Evolutionary conservation across 2,329 filamentous ascomycete species (phyloP), one percentile per base, ranked within the genome.

Genomic region (Sporothrix brunneoviolacea): DNA sequence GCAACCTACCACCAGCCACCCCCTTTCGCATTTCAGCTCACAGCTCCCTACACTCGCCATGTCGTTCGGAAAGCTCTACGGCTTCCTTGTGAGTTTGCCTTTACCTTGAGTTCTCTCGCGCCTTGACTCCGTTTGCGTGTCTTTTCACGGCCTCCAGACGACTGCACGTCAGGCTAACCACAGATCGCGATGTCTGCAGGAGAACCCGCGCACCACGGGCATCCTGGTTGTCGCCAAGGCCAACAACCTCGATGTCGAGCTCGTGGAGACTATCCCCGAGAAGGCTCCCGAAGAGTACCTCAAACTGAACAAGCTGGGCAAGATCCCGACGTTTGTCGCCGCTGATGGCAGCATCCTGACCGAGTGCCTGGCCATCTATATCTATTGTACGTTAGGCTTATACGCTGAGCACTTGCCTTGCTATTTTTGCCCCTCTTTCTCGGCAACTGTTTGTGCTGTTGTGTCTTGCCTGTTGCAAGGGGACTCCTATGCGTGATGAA

Each of bases 21-120:
- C 57, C 57, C 53, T 55, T 54, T 54, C 49, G 51, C 51, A 59
- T 41, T 44, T 49, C 45, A 57, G 59, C 38, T 55, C 28, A 54
- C 57, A 60, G 54, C 58, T 58, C 19, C 36, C 21, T 19, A 60
- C 64, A 67, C 65, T 69, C 76, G 88, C 80, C 71, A 94, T 95
- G 86, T 80, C 88, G 69, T 97, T 98, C 82, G 93, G 93, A 77
- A 98, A 95, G 80, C 83, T 98, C 68, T 97, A 93, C 83, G 87
- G 86, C 70, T 82, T 80, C 72, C 70, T 81, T 75, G 91, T 95
- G 84, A 62, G 71, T 54, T 50, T 42, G 32, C 21, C 37, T 12
- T 43, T 45, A 40, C 45, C 35, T 46, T 49, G 46, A 53, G 44
- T 38, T 13, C 35, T 35, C 24, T 28, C 10, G 24, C 24, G 24